phyloP scores from a whole-genome alignment of 2,329 filamentous ascomycete genomes.

The Exophiala sp. region DNA sequence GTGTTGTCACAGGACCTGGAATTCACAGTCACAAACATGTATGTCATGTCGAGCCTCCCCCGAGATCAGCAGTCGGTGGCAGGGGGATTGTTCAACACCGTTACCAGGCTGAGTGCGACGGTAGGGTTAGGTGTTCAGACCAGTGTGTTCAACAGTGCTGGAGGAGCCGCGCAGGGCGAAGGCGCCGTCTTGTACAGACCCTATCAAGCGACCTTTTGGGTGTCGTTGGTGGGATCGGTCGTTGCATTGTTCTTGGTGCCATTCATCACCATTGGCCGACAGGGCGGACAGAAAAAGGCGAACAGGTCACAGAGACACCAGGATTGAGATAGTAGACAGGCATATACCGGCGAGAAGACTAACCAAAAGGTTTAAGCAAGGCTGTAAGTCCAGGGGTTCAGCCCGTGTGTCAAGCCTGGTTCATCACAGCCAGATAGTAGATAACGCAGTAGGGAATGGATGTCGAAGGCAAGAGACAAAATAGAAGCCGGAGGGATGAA shows the following conservation, averaged over 20 bases:
- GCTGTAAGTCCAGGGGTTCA: no score
- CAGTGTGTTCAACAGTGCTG: constrained; percentile 35
- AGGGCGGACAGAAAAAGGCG: constrained; percentile 23
- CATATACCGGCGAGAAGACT: no score
- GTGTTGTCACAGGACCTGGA: constrained; percentile 64
- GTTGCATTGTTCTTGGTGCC: constrained; percentile 25
- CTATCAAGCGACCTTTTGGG: constrained; percentile 29
- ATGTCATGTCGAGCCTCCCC: constrained; percentile 61
- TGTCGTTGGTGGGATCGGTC: constrained; percentile 23
- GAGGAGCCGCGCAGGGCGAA: constrained; percentile 17
- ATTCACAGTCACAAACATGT: constrained; percentile 68
- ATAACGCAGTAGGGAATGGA: not conserved
- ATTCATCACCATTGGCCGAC: constrained; percentile 27
- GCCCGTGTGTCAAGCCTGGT: no score
- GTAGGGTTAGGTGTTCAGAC: constrained; percentile 58
- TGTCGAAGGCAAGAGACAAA: not conserved
- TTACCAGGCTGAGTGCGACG: constrained; percentile 55
- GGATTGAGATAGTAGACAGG: no score
- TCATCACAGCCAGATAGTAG: no score
- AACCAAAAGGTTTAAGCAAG: not conserved
- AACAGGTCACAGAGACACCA: constrained; percentile 4
- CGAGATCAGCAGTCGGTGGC: constrained; percentile 59
- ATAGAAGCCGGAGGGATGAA: no score
- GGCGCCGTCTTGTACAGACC: constrained; percentile 22
- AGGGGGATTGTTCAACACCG: constrained; percentile 63